Base-by-base conservation (phyloP, 1,139 yeast genomes). In the Groenewaldozyma auringiensis region DNA sequence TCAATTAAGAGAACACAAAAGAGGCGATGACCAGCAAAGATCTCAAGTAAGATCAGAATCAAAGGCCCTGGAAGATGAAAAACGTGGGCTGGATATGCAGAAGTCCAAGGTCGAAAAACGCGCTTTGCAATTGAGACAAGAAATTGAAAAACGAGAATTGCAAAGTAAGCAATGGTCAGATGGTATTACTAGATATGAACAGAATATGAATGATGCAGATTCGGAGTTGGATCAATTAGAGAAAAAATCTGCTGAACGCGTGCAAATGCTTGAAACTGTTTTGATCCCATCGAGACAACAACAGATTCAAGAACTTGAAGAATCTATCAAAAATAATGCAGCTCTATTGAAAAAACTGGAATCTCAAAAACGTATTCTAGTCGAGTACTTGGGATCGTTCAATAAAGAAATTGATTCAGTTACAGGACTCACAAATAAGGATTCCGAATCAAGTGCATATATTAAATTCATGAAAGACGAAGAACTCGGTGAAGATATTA, bases 11-110 rank as follows among this genome's bases (percentile, higher is more conserved):
- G 72, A 70, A 37, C 66, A 74, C 31, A 69, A 75, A 51, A 70
- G 66, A 48, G 60, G 66, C 14, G 80, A 75, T 45, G 82, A 77
- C 53, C 63, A 63, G n/a, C 70, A 68, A 46, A 65, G 80, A 38
- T 62, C 72, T 11, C 69, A 71, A 47, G 59, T 74, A 41, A 66
- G 74, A 42, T 66, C 71, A 3, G 82, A 77, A 50, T 69, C 70
- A 37, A 75, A 75, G 49, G 59, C 69, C 34, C 57, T 76, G 18
- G 83, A 78, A 48, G 69, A 66, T 41, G 55, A 65, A 4, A 64
- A 63, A 41, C 64, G 70, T n/a, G 56, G 57, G 17, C 54, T 69
- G 17, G 72, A 70, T 40, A 54, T 63, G 13, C 64, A 66, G 40
- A 57, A 61, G 32, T 41, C 59, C 6, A 65, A 65, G 43, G 56